These are phyloP conservation scores for Phytophthora litchii DNA, from an alignment of 352 stramenopile genomes.

Conservation along the genomic window DNA sequence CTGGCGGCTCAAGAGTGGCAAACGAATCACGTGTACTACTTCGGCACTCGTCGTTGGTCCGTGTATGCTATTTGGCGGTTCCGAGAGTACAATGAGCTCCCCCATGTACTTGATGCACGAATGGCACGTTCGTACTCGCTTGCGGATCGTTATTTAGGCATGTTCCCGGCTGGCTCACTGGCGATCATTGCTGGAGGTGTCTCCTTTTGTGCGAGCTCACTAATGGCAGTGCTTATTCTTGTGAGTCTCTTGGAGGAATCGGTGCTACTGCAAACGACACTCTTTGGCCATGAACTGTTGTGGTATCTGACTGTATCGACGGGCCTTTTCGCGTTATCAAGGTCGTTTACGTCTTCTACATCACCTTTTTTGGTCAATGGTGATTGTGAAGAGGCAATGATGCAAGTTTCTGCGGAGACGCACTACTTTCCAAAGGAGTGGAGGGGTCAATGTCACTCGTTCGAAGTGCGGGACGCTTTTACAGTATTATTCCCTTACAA, in stretches of 20 bases:
- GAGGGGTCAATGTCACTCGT: slow-evolving; percentile 85
- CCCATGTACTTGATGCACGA: slow-evolving; percentile 95
- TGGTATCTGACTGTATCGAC: slow-evolving; percentile 97
- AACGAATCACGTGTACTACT: slow-evolving; percentile 90
- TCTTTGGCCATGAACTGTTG: slow-evolving; percentile 94
- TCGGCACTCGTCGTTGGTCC: slow-evolving; percentile 95
- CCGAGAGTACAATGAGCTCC: slow-evolving; percentile 98
- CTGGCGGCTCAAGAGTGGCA: slow-evolving; percentile 97
- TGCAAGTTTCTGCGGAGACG: slow-evolving; percentile 90
- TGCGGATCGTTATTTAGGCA: slow-evolving; percentile 93
- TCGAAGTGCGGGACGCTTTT: slow-evolving; percentile 90
- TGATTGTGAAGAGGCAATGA: slow-evolving; percentile 86
- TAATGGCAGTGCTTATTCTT: slow-evolving; percentile 94
- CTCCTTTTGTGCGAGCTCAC: slow-evolving; percentile 95
- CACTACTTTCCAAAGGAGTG: slow-evolving; percentile 97
- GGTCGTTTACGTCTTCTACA: slow-evolving; percentile 74
- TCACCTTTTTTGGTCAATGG: slow-evolving; percentile 80
- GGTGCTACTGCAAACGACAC: slow-evolving; percentile 95
- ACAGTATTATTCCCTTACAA: slow-evolving; percentile 95
- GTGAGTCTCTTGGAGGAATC: slow-evolving; percentile 96
- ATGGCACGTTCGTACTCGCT: slow-evolving; percentile 92
- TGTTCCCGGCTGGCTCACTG: slow-evolving; percentile 92
- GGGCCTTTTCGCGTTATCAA: slow-evolving; percentile 77
- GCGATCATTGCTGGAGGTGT: slow-evolving; percentile 92
- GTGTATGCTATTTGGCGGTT: slow-evolving; percentile 91